phyloP scores from a whole-genome alignment of 2,329 filamentous ascomycete species.

The Paecilomyces formosus region DNA sequence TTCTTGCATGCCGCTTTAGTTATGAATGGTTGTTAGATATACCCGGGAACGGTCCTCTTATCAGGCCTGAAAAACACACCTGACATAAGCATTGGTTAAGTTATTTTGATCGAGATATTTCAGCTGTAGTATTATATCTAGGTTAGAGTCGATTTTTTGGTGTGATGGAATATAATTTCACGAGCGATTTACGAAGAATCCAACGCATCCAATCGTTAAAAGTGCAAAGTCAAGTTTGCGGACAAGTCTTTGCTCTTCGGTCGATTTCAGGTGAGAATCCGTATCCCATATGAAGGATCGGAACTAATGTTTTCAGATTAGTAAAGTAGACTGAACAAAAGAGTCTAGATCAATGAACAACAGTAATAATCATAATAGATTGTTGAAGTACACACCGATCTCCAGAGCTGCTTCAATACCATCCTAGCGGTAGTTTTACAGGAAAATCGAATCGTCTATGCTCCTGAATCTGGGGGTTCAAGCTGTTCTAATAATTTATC shows the following conservation, averaged over 20 bases:
- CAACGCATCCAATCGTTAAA: not conserved
- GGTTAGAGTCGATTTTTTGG: not conserved
- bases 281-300: not conserved
- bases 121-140: not conserved
- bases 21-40: not conserved
- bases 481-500: not conserved
- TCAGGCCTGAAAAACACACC: not conserved
- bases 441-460: not conserved
- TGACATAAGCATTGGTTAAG: not conserved
- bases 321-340: not conserved
- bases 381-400: not conserved
- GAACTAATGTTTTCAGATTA: not conserved
- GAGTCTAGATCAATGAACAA: not conserved
- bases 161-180: not conserved
- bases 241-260: not conserved
- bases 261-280: not conserved
- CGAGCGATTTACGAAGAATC: not conserved
- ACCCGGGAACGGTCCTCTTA: too few relatives aligned
- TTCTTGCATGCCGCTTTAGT: slow-evolving; percentile 10
- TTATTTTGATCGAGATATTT: not conserved
- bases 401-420: not conserved
- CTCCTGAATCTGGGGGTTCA: not conserved
- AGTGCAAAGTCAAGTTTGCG: not conserved
- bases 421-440: not conserved
- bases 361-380: not conserved